These are phyloP conservation scores for Iris macrosiphon DNA, from an alignment of 106 monocot species.

Conservation along the genomic window DNA sequence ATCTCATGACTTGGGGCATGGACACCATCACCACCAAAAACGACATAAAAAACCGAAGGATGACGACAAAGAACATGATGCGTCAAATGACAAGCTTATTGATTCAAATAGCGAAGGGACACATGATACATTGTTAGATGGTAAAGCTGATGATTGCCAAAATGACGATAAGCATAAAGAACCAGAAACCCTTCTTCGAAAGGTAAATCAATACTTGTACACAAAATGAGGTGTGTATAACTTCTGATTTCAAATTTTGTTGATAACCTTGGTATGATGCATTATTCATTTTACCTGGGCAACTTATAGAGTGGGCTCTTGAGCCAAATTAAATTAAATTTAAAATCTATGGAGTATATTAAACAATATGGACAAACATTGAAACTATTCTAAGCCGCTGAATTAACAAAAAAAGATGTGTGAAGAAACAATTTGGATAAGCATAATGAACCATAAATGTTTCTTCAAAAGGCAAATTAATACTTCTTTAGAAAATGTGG, in stretches of 20 bases:
- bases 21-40: slow-evolving; percentile 60
- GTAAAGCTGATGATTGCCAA: slow-evolving; percentile 10
- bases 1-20: slow-evolving; percentile 23
- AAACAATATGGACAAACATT: too few species aligned
- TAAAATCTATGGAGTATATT: too few species aligned
- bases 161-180: slow-evolving; percentile 25
- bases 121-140: slow-evolving; percentile 3
- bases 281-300: too few species aligned
- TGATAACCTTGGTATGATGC: too few species aligned
- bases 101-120: slow-evolving; percentile 9
- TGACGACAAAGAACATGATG: slow-evolving; percentile 20
- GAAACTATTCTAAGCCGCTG: too few species aligned
- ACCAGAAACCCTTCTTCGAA: slow-evolving; percentile 27
- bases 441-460: too few species aligned
- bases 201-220: slow-evolving; percentile 31
- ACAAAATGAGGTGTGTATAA: neutral
- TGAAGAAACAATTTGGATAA: too few species aligned
- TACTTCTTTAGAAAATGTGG: too few species aligned
- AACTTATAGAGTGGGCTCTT: too few species aligned
- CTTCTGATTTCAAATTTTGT: neutral
- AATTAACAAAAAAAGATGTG: too few species aligned
- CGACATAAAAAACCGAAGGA: slow-evolving; percentile 31
- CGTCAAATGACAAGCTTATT: slow-evolving; percentile 2
- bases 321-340: too few species aligned
- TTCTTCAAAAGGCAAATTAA: too few species aligned